A percentile compares a stretch with the other conserved stretches of the same genome.
Conservation (phyloP, 352 stramenopile genomes). For the Blastocystis sp. region DNA sequence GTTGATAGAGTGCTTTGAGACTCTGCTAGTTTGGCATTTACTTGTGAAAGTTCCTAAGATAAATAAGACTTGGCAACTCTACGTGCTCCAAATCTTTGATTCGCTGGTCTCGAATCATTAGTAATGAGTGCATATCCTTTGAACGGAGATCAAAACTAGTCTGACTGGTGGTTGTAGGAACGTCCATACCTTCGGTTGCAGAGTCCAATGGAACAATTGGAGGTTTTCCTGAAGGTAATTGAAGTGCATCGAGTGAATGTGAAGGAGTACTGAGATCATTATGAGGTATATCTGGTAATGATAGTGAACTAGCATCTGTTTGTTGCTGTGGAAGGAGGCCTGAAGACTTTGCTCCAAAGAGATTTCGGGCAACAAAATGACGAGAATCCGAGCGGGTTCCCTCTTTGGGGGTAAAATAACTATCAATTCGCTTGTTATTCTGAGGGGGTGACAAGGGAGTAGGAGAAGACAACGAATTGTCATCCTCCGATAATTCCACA, state of each 20-base stretch:
- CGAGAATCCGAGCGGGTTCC: neutral
- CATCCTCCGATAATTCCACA: constrained; percentile 16
- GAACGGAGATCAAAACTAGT: neutral
- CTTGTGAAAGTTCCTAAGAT: constrained; percentile 27
- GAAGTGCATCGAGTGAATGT: neutral
- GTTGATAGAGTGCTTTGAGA: neutral
- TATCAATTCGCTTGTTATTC: constrained; percentile 52
- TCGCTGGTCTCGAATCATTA: constrained; percentile 7
- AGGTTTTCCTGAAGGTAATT: neutral
- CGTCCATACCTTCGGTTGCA: neutral
- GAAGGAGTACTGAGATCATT: neutral
- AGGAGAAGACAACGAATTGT: constrained; percentile 33
- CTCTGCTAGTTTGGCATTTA: neutral
- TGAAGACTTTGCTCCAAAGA: constrained; percentile 2
- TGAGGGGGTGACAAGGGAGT: constrained; percentile 22
- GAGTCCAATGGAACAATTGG: neutral
- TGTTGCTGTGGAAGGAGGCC: neutral
- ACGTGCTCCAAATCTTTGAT: constrained; percentile 60
- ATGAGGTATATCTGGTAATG: neutral
- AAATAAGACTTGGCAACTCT: neutral
- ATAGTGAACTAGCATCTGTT: neutral
- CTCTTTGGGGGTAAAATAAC: constrained; percentile 44
- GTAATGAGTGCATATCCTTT: constrained; percentile 22
- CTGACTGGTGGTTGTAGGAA: neutral
- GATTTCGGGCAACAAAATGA: neutral